Evolutionary conservation across 2,329 filamentous ascomycete genomes (phyloP).

Genomic region (Spiromastix sp.): DNA sequence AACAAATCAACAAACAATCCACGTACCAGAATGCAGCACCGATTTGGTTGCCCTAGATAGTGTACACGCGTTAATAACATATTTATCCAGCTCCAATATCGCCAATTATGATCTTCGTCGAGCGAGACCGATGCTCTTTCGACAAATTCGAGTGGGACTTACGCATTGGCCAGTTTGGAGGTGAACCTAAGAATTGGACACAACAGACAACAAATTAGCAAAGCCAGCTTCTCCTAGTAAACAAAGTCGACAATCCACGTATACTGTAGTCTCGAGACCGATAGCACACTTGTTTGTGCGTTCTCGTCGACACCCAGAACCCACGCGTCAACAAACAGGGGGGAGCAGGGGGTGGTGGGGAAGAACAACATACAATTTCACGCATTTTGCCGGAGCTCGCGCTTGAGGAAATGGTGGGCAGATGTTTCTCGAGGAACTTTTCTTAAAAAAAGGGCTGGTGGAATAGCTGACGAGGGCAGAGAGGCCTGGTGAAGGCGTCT

Average conservation of each 20-base stretch:
- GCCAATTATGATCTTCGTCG: too few species aligned
- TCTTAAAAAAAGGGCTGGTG: too few species aligned
- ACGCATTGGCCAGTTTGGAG: constrained; percentile 99
- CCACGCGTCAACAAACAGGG: not conserved
- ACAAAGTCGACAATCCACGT: not conserved
- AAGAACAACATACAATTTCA: constrained; percentile 56
- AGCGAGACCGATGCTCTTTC: too few species aligned
- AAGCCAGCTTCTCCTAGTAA: too few species aligned
- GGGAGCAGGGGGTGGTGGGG: not conserved
- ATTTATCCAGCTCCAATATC: too few species aligned
- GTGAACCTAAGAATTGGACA: constrained; percentile 65
- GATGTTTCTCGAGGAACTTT: too few species aligned
- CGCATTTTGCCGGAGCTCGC: constrained; percentile 53
- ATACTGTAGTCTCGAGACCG: constrained; percentile 14
- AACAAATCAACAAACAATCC: constrained; percentile 4
- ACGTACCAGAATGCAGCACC: constrained; percentile 98
- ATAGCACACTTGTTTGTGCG: constrained; percentile 2
- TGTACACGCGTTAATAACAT: too few species aligned
- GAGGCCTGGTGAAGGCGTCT: too few species aligned
- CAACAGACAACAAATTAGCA: constrained; percentile 24
- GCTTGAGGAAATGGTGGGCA: too few species aligned
- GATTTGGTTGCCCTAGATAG: constrained; percentile 91
- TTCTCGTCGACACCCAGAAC: not conserved
- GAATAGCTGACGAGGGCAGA: too few species aligned
- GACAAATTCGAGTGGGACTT: too few species aligned